phyloP scores from a whole-genome alignment of 2,329 filamentous ascomycete species.

The Fusarium sterilihyphosum region DNA sequence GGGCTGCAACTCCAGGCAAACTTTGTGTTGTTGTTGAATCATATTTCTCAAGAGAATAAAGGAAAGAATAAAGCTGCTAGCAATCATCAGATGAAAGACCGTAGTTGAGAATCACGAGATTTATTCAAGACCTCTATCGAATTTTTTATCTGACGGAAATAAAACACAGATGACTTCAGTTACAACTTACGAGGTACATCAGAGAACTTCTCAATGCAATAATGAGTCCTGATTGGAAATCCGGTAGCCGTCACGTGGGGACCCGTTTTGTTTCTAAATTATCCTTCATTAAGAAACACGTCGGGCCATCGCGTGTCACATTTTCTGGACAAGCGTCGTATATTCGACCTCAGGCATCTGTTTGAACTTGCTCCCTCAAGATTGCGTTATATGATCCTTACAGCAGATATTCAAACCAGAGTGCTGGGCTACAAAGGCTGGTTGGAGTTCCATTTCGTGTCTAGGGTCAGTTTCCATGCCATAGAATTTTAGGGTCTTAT shows the following conservation, averaged over 20 bases:
- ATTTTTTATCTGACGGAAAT: background rate
- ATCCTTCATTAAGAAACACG: background rate
- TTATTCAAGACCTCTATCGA: background rate
- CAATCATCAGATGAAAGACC: background rate
- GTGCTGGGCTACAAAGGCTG: background rate
- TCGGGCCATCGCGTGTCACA: slow-evolving; percentile 1
- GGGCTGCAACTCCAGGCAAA: background rate
- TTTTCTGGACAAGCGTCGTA: background rate
- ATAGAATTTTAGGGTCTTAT: slow-evolving; percentile 11
- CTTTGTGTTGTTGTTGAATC: background rate
- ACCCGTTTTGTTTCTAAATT: slow-evolving; percentile 17
- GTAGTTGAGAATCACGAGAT: background rate
- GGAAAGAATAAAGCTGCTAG: background rate
- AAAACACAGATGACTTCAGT: background rate
- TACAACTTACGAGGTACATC: background rate
- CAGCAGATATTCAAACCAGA: background rate
- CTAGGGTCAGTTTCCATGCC: slow-evolving; percentile 5
- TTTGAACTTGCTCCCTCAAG: background rate
- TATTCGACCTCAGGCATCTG: background rate
- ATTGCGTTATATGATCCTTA: background rate
- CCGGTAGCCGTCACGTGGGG: slow-evolving; percentile 26
- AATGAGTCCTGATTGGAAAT: background rate
- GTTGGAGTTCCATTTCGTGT: slow-evolving; percentile 19
- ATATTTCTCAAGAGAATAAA: background rate
- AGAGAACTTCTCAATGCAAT: background rate